Evolutionary conservation across 345 rosid species (phyloP).

Genomic region (Rhodamnia argentea): DNA sequence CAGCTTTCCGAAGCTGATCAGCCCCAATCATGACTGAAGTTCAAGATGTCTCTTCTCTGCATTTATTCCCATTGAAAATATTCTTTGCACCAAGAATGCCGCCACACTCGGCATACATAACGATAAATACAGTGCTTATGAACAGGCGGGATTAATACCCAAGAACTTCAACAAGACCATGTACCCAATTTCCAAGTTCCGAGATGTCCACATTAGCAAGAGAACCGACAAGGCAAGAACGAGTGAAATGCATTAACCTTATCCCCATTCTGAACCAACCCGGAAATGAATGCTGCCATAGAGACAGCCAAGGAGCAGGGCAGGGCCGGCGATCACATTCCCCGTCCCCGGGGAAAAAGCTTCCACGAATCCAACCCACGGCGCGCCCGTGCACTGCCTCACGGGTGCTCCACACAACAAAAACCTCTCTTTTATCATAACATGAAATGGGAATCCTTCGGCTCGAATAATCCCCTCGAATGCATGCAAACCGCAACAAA

Average conservation of each 20-base stretch:
- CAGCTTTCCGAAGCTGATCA: background rate
- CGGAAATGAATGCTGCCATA: background rate
- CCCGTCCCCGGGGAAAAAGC: background rate
- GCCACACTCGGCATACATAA: background rate
- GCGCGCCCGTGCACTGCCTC: background rate
- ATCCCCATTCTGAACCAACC: background rate
- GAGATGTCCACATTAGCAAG: background rate
- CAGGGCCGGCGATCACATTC: accelerated
- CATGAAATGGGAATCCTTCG: background rate
- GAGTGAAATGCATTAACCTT: background rate
- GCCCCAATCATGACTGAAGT: background rate
- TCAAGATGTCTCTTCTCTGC: background rate
- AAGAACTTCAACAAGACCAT: background rate
- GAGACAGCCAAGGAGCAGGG: background rate
- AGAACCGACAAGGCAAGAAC: background rate
- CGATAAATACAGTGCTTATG: background rate
- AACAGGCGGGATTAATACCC: background rate
- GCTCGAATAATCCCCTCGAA: background rate
- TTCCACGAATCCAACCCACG: background rate
- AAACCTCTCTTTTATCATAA: background rate
- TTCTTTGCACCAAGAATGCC: background rate
- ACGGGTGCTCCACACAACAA: background rate
- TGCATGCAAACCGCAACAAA: background rate
- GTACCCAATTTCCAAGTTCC: background rate
- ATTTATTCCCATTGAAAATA: background rate